Base-by-base conservation (phyloP, 2,329 filamentous ascomycete genomes). In the Coniochaeta pulveracea region DNA sequence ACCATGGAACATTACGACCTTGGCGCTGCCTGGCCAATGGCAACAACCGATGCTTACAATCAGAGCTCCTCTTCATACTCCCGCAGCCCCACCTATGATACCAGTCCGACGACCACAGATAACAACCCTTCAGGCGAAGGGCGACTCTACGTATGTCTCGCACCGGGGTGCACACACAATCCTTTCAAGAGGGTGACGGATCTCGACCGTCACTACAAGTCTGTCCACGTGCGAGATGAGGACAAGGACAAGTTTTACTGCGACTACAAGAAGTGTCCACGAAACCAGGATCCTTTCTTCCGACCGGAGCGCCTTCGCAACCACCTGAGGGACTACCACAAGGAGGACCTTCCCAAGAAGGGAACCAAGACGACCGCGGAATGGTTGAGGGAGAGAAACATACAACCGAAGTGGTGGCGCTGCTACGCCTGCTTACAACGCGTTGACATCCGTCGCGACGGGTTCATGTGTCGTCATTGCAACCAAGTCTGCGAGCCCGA, bases 231-330 rank as follows among this genome's bases (percentile, higher is more conserved):
- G 12, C 52, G 55, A 2, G 49, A 51, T 3, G 49, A 50, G 17
- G 47, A 56, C 34, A 64, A 64, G 39, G 52, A 58, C 12, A 48
- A 55, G 17, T 65, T 56, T 43, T 55, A 48, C 21, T 70, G 66
- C 46, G 66, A 69, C 53, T 67, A 66, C 40, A 49, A 55, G 16
- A 55, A 49, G 36, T 69, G 66, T 45, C 45, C 51, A 19, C 59
- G 66, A 12, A 49, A 45, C 16, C 48, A 47, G 21, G 56, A 65
- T 8, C 61, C 64, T 3, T 70, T 70, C 42, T 55, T 60, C 41
- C 57, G 66, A 18, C 55, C 60, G 12, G 66, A 70, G 35, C 65
- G 69, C 49, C 64, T 60, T 43, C 54, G 66, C 26, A 65, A 69
- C 38, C 66, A 70, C 44, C 56, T 65, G 28, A 57, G 66, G 26